A percentile compares a stretch with the other conserved stretches of the same genome.
phyloP scores from a whole-genome alignment of 805 yeast species.

The Hanseniaspora jakobsenii region DNA sequence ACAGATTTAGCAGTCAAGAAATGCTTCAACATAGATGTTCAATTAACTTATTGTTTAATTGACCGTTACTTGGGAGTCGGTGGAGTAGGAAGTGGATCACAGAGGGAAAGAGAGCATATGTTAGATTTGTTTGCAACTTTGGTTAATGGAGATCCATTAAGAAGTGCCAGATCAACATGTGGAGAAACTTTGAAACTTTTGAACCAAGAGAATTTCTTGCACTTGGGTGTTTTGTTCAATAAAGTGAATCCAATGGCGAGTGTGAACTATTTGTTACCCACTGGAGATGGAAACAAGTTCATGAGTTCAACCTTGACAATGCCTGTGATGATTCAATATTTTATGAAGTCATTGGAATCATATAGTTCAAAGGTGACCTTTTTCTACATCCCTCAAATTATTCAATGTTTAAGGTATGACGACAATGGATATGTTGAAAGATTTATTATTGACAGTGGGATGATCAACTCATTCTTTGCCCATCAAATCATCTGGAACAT shows the following conservation, averaged over 20 bases:
- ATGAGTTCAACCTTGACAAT: constrained; percentile 7
- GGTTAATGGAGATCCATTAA: constrained; percentile 3
- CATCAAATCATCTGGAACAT: constrained; percentile 98
- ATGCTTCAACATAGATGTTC: constrained; percentile 60
- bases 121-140: neutral
- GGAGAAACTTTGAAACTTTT: constrained; percentile 4
- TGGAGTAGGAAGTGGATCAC: constrained; percentile 5
- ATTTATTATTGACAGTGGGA: constrained; percentile 83
- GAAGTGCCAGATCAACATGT: constrained; percentile 7
- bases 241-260: constrained; percentile 74
- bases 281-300: constrained; percentile 47
- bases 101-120: constrained; percentile 8
- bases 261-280: constrained; percentile 69
- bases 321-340: constrained; percentile 57
- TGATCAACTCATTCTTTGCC: constrained; percentile 79
- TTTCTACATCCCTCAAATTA: constrained; percentile 96
- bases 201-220: constrained; percentile 17
- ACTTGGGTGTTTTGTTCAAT: constrained; percentile 51
- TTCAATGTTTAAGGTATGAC: constrained; percentile 80
- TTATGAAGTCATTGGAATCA: constrained; percentile 77
- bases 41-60: constrained; percentile 58
- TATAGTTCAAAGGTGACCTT: constrained; percentile 82
- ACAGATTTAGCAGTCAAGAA: constrained; percentile 32
- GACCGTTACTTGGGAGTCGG: constrained; percentile 37
- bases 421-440: constrained; percentile 72